A percentile compares a stretch with the other conserved stretches of the same genome.
Conservation (phyloP, 768 basidiomycete genomes). For the Podaxis rugospora region DNA sequence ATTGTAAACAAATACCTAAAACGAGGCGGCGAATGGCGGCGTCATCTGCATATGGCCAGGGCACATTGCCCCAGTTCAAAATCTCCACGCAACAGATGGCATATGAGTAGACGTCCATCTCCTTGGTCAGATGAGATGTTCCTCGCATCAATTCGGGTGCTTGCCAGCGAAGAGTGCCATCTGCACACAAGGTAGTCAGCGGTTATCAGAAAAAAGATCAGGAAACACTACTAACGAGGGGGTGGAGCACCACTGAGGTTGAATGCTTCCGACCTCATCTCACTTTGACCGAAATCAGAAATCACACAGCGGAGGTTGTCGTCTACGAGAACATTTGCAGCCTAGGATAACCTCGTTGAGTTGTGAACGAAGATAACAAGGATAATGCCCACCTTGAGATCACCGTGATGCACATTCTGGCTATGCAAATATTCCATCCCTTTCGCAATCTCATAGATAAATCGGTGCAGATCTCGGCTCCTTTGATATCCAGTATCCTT, state of each 20-base stretch:
- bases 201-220: not conserved
- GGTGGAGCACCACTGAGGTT: constrained; percentile 49
- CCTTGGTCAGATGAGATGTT: constrained; percentile 38
- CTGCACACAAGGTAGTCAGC: constrained; percentile 22
- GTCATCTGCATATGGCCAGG: constrained; percentile 52
- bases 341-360: constrained; percentile 29
- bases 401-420: constrained; percentile 69
- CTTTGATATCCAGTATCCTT: constrained; percentile 14
- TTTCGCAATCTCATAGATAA: constrained; percentile 69
- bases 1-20: constrained; percentile 31
- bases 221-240: constrained; percentile 35
- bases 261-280: constrained; percentile 70
- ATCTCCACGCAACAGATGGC: constrained; percentile 64
- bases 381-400: constrained; percentile 60
- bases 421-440: constrained; percentile 82
- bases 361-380: not conserved
- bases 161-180: constrained; percentile 68
- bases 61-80: constrained; percentile 55
- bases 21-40: constrained; percentile 47
- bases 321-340: constrained; percentile 73
- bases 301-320: constrained; percentile 65
- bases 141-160: constrained; percentile 64
- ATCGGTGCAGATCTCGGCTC: constrained; percentile 46
- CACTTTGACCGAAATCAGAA: constrained; percentile 80
- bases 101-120: constrained; percentile 68